Evolutionary conservation across 2,329 filamentous ascomycete species (phyloP).

Genomic region (Fusarium sp.): DNA sequence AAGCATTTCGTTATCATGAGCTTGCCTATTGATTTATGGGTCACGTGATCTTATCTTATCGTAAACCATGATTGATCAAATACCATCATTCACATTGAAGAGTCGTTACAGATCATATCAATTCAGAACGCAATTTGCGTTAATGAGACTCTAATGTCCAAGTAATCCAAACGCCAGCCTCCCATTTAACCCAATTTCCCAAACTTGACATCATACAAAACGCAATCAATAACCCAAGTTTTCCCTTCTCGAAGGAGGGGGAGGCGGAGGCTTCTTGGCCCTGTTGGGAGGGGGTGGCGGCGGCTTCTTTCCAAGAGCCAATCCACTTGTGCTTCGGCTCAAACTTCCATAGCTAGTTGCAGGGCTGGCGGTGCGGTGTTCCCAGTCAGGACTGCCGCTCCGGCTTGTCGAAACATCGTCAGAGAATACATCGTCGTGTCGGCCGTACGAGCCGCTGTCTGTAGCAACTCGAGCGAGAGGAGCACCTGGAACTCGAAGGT

Average conservation of each 20-base stretch:
- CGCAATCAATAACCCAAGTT: constrained; percentile 47
- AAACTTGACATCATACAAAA: constrained; percentile 12
- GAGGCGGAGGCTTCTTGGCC: constrained; percentile 57
- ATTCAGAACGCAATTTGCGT: constrained; percentile 42
- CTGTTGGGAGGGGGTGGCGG: constrained; percentile 66
- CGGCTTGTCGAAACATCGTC: constrained; percentile 66
- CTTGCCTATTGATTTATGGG: background rate
- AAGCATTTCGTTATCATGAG: constrained; percentile 5
- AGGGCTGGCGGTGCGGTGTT: constrained; percentile 65
- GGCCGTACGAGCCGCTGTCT: constrained; percentile 47
- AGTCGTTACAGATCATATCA: constrained; percentile 9
- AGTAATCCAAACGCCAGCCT: constrained; percentile 37
- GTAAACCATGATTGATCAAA: background rate
- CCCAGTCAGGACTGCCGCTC: constrained; percentile 64
- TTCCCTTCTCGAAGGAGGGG: constrained; percentile 52
- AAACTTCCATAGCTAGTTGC: constrained; percentile 69
- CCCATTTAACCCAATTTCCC: constrained; percentile 13
- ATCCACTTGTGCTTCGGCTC: constrained; percentile 58
- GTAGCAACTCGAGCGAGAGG: constrained; percentile 62
- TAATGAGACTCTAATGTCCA: constrained; percentile 35
- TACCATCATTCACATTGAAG: background rate
- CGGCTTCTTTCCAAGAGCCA: constrained; percentile 63
- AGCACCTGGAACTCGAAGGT: constrained; percentile 46
- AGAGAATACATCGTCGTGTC: constrained; percentile 59
- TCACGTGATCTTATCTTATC: constrained; percentile 39